Conservation (phyloP, 352 stramenopile genomes). For the Phytophthora tentaculata region DNA sequence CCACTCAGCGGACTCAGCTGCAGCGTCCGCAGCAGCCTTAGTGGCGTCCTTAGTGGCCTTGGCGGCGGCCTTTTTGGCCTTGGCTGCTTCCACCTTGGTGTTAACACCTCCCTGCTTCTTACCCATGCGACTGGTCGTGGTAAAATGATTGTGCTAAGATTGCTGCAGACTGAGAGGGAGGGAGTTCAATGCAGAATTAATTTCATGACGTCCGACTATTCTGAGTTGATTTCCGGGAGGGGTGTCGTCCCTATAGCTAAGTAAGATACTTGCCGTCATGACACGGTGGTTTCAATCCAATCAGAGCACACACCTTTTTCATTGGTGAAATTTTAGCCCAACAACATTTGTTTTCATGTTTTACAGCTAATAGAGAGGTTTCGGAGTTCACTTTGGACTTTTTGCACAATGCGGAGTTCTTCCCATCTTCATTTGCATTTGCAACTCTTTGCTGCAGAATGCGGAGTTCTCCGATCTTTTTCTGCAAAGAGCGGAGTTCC, state of each 20-base stretch:
- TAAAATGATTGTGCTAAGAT: slow-evolving; percentile 11
- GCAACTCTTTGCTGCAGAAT: too few relatives aligned
- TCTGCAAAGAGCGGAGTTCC: too few relatives aligned
- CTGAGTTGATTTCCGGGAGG: background rate
- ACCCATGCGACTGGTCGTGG: slow-evolving; percentile 38
- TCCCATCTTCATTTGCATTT: too few relatives aligned
- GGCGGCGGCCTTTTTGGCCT: slow-evolving; percentile 68
- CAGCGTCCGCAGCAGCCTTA: slow-evolving; percentile 49
- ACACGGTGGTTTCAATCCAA: slow-evolving; percentile 19
- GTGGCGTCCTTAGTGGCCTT: slow-evolving; percentile 66
- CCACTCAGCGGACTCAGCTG: slow-evolving; percentile 61
- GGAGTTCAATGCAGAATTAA: background rate
- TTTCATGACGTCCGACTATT: slow-evolving; percentile 5
- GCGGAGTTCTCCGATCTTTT: too few relatives aligned
- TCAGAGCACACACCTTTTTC: slow-evolving; percentile 4
- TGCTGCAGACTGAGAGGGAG: background rate
- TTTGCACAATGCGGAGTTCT: too few relatives aligned
- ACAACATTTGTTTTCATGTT: too few relatives aligned
- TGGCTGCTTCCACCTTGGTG: slow-evolving; percentile 78
- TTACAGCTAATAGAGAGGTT: too few relatives aligned
- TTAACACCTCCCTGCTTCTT: slow-evolving; percentile 67
- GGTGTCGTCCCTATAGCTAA: background rate
- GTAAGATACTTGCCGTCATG: slow-evolving; percentile 4
- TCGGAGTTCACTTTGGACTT: too few relatives aligned
- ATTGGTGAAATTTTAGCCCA: slow-evolving; percentile 8